Percentiles rank a stretch among this genome's conserved stretches.
These are phyloP conservation scores for Aspergillus calidoustus DNA, from an alignment of 2,329 filamentous ascomycete species.

Conservation along the genomic window DNA sequence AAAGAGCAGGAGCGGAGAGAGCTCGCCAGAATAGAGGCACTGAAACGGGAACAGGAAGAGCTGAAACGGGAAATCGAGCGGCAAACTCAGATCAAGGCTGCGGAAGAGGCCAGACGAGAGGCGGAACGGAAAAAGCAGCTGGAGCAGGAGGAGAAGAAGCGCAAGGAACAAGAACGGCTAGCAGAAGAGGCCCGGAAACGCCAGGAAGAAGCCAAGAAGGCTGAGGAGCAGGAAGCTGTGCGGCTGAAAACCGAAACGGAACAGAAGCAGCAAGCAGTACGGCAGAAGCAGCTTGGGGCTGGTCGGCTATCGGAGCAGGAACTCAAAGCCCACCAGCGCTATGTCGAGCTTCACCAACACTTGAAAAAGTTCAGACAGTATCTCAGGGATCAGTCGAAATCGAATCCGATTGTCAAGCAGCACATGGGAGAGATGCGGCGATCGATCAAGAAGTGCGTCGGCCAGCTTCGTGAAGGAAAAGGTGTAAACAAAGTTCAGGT, in stretches of 20 bases:
- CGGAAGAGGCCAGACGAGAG: constrained; percentile 42
- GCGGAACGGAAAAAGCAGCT: constrained; percentile 45
- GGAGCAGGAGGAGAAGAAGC: constrained; percentile 38
- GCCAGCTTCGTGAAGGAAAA: constrained; percentile 69
- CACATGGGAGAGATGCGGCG: constrained; percentile 73
- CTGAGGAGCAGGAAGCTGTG: constrained; percentile 34
- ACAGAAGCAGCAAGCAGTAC: constrained; percentile 34
- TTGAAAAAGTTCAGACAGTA: constrained; percentile 65
- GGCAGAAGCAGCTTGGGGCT: constrained; percentile 35
- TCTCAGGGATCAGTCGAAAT: constrained; percentile 59
- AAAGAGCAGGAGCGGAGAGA: constrained; percentile 40
- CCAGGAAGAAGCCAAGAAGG: constrained; percentile 35
- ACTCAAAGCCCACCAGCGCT: constrained; percentile 52
- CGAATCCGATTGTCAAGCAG: constrained; percentile 63
- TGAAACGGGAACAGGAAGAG: constrained; percentile 41
- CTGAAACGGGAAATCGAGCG: constrained; percentile 47
- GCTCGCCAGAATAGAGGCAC: constrained; percentile 38
- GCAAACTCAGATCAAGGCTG: constrained; percentile 49
- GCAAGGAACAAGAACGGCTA: constrained; percentile 38
- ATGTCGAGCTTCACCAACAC: constrained; percentile 65
- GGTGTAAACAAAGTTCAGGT: constrained; percentile 65
- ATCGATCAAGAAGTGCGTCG: constrained; percentile 71
- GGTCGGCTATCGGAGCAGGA: constrained; percentile 39
- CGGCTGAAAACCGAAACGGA: constrained; percentile 29
- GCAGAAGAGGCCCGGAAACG: constrained; percentile 40